Evolutionary conservation across 2,329 filamentous ascomycete genomes (phyloP).

Genomic region (Fusarium robinianum): DNA sequence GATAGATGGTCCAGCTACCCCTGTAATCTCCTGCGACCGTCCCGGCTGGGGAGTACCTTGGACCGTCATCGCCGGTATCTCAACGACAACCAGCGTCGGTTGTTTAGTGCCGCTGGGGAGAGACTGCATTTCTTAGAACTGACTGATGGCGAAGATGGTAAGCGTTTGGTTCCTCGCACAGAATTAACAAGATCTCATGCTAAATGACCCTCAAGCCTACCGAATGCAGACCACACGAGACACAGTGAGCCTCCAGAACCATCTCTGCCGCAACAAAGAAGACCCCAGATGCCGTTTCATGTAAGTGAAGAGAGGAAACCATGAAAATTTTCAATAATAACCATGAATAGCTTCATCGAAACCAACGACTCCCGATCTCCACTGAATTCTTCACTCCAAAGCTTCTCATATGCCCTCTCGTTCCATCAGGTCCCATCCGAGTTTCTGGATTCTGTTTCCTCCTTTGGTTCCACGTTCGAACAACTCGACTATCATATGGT

Average conservation of each 20-base stretch:
- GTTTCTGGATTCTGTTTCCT: constrained; percentile 14
- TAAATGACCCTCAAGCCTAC: not conserved
- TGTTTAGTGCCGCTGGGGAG: not conserved
- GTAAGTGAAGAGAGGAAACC: not conserved
- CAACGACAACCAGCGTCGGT: not conserved
- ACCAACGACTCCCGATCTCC: constrained; percentile 1
- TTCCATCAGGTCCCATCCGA: constrained; percentile 9
- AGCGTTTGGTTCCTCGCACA: not conserved
- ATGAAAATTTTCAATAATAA: not conserved
- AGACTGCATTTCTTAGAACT: constrained; percentile 3
- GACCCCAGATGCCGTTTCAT: constrained; percentile 13
- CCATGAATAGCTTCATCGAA: constrained; percentile 5
- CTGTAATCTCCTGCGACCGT: no score
- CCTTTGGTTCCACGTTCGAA: constrained; percentile 4
- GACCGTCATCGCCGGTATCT: no score
- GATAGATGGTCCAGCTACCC: no score
- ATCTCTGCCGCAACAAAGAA: constrained; percentile 9
- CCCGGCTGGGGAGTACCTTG: no score
- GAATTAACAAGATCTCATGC: not conserved
- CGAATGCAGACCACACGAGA: not conserved
- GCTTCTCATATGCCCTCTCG: not conserved
- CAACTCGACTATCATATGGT: constrained; percentile 17
- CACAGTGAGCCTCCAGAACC: not conserved
- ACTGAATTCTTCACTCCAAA: constrained; percentile 8
- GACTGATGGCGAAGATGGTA: constrained; percentile 1